A percentile compares a stretch with the other conserved stretches of the same genome.
Evolutionary conservation across 768 basidiomycete genomes (phyloP).

Genomic region (Podaxis mareebaensis): DNA sequence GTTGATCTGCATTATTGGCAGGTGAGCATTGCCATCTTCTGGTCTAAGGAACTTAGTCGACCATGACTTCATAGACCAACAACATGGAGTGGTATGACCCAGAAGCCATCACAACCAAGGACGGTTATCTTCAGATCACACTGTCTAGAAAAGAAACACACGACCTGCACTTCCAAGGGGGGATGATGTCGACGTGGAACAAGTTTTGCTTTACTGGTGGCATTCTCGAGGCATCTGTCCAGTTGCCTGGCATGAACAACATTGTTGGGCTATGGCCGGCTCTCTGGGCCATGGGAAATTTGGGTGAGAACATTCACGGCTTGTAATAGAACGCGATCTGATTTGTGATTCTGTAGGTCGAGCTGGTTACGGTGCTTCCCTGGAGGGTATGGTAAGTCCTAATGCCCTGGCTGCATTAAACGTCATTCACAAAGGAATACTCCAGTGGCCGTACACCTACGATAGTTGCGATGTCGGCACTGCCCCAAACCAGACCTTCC

Average conservation of each 20-base stretch:
- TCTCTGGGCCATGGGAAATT: slow-evolving; percentile 79
- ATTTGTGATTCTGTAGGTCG: slow-evolving; percentile 46
- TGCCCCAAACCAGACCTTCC: slow-evolving; percentile 75
- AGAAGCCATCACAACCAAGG: slow-evolving; percentile 67
- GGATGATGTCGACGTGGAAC: slow-evolving; percentile 75
- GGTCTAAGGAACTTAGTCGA: neutral
- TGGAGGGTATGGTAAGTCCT: slow-evolving; percentile 69
- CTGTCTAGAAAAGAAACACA: slow-evolving; percentile 67
- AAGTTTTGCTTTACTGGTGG: slow-evolving; percentile 96
- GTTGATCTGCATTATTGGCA: slow-evolving; percentile 80
- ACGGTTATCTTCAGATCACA: slow-evolving; percentile 77
- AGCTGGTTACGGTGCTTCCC: slow-evolving; percentile 83
- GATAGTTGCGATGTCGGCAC: slow-evolving; percentile 95
- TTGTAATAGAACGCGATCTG: neutral
- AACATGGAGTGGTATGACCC: slow-evolving; percentile 93
- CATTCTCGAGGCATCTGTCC: slow-evolving; percentile 67
- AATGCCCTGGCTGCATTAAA: neutral
- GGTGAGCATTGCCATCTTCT: slow-evolving; percentile 29
- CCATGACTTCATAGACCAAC: slow-evolving; percentile 44
- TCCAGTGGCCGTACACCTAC: slow-evolving; percentile 80
- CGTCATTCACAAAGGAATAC: slow-evolving; percentile 13
- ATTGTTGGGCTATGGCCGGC: slow-evolving; percentile 79
- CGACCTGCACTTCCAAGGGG: slow-evolving; percentile 71
- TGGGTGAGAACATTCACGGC: slow-evolving; percentile 43
- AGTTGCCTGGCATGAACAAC: slow-evolving; percentile 65